phyloP scores from a whole-genome alignment of 148 eudicot species.

The Polygonum maritimum region DNA sequence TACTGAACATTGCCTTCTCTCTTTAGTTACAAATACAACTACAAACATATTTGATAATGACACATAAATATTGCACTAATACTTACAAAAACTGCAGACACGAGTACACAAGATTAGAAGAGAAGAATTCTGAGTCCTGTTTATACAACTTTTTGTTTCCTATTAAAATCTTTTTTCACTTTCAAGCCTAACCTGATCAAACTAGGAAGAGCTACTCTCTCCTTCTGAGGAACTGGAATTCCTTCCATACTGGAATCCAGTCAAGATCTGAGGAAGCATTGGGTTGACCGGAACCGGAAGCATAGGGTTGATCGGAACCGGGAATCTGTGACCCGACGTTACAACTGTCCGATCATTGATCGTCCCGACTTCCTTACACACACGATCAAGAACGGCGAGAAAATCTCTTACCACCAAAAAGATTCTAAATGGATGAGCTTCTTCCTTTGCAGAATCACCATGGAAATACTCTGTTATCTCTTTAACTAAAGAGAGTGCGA shows the following conservation, averaged over 20 bases:
- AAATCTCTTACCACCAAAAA: slow-evolving; percentile 92
- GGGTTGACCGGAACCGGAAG: slow-evolving; percentile 56
- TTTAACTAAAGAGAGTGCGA: slow-evolving; percentile 80
- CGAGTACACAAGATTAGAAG: neutral
- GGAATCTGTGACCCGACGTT: slow-evolving; percentile 59
- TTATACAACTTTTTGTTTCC: neutral
- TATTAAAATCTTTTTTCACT: neutral
- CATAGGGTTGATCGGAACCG: slow-evolving; percentile 58
- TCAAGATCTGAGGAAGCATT: slow-evolving; percentile 25
- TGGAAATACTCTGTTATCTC: slow-evolving; percentile 96
- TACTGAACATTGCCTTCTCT: neutral
- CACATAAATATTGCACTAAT: slow-evolving; percentile 4
- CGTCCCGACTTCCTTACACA: slow-evolving; percentile 84
- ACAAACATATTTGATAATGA: neutral
- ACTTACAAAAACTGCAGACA: neutral
- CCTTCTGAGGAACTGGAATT: slow-evolving; percentile 4
- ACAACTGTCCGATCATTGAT: slow-evolving; percentile 49
- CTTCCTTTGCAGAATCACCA: slow-evolving; percentile 96
- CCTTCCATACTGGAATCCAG: slow-evolving; percentile 15
- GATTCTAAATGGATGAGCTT: slow-evolving; percentile 93
- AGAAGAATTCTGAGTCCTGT: neutral
- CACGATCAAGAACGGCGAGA: slow-evolving; percentile 62
- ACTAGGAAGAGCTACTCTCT: slow-evolving; percentile 2
- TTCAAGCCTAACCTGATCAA: neutral
- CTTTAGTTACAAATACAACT: slow-evolving; percentile 1